Base-by-base conservation (phyloP, 495 filamentous ascomycete genomes). In the Penicillium mononematosum region DNA sequence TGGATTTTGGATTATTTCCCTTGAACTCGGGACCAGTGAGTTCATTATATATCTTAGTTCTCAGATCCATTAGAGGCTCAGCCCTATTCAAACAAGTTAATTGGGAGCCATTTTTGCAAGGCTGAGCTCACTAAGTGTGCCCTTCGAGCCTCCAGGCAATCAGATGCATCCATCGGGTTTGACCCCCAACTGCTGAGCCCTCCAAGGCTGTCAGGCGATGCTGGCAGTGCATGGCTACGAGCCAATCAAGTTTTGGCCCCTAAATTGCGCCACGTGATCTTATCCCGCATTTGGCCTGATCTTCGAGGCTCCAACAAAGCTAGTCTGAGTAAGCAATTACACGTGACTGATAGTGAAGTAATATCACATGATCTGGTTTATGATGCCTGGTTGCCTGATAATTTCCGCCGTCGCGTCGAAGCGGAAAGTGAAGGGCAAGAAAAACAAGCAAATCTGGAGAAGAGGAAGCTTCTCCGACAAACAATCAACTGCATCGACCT, bases 321-420 rank as follows among this genome's bases (percentile, higher is more conserved):
- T 10, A 31, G 9, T 2, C 0, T 38, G 16, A 39, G 16, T 39
- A 39, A 39, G 16, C 36, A 17, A 3, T 1, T 9, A 0, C 49
- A 48, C 45, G 49, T 52, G 36, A 52, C 8, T 1, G 0, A 12
- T 8, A 6, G 9, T 7, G 5, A n/a, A 9, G 0, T 6, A 38
- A 2, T 0, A 22, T 54, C 52, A 54, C 56, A 31, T 50, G 45
- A 53, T 24, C 8, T n/a, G 6, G 4, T 2, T 4, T 4, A 8
- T 22, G 42, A 24, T 25, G 52, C 52, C 52, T 54, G 10, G 4
- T 9, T 46, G 52, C 52, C 52, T 54, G 31, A 54, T 43, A 54
- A 54, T 43, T 38, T 46, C 38, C 52, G 52, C 52, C 52, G 52
- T 54, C 52, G 52, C 52, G 52, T 54, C 52, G 27, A 38, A 31